Percentiles rank a stretch among this genome's conserved stretches.
Conservation (phyloP, 306 rosid species). For the Lathyrus oleraceus region DNA sequence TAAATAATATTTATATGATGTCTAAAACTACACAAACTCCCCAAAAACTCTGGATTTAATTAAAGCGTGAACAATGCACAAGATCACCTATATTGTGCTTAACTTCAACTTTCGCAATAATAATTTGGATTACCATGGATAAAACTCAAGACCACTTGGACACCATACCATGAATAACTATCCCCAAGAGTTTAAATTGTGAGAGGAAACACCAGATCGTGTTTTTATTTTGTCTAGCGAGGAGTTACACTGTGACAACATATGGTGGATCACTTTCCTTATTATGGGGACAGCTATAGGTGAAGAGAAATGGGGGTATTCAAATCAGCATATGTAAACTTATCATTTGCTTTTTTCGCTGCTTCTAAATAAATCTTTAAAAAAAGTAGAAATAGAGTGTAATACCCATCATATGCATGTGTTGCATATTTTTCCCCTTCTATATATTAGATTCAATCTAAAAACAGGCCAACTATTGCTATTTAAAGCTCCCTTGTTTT, state of each 20-base stretch:
- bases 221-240: background rate
- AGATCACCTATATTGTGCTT: background rate
- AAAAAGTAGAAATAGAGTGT: constrained; percentile 17
- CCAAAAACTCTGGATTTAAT: constrained; percentile 1
- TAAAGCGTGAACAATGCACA: background rate
- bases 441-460: background rate
- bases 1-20: background rate
- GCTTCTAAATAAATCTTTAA: constrained; percentile 17
- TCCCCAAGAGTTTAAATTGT: constrained; percentile 2
- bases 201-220: background rate
- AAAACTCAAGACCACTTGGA: background rate
- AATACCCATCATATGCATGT: background rate
- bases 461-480: background rate
- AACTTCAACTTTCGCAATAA: background rate
- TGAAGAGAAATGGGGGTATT: background rate
- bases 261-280: background rate
- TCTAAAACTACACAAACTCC: background rate
- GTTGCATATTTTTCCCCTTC: constrained; percentile 3
- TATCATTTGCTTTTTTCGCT: background rate
- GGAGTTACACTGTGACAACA: background rate
- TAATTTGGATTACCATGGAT: background rate
- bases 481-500: constrained; percentile 31
- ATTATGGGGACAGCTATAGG: background rate
- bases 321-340: constrained; percentile 22
- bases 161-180: background rate